Evolutionary conservation across 345 rosid species (phyloP).

Genomic region (Acer negundo): DNA sequence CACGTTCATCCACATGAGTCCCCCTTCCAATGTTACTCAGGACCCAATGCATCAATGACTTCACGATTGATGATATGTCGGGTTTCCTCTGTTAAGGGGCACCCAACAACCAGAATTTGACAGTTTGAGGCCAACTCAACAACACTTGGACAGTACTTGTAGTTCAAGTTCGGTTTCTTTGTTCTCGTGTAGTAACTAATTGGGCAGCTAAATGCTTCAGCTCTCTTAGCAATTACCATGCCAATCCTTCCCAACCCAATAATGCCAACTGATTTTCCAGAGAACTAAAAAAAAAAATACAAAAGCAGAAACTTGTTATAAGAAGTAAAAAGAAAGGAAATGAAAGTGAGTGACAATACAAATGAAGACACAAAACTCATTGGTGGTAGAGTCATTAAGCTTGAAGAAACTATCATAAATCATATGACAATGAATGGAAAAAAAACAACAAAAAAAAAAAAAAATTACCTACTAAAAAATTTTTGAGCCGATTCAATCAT

Average conservation of each 20-base stretch:
- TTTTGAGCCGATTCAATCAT: too few species aligned
- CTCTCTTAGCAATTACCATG: slow-evolving; percentile 65
- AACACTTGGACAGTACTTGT: slow-evolving; percentile 53
- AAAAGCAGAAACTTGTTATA: too few species aligned
- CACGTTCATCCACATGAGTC: slow-evolving; percentile 58
- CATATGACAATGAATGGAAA: too few species aligned
- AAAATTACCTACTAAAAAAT: too few species aligned
- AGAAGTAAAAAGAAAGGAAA: too few species aligned
- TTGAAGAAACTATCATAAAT: too few species aligned
- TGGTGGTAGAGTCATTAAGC: too few species aligned
- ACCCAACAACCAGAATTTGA: slow-evolving; percentile 63
- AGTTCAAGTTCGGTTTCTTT: slow-evolving; percentile 40
- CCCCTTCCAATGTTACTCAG: slow-evolving; percentile 67
- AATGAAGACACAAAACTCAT: too few species aligned
- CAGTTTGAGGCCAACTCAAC: slow-evolving; percentile 57
- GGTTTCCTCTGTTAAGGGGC: slow-evolving; percentile 56
- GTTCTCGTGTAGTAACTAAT: slow-evolving; percentile 59
- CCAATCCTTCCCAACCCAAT: slow-evolving; percentile 77
- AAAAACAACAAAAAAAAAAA: too few species aligned
- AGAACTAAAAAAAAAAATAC: too few species aligned
- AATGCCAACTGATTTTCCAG: slow-evolving; percentile 46
- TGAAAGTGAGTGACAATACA: too few species aligned
- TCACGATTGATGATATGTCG: slow-evolving; percentile 47
- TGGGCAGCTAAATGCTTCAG: slow-evolving; percentile 66
- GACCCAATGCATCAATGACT: slow-evolving; percentile 67